phyloP scores from a whole-genome alignment of 495 filamentous ascomycete genomes.

The Venustampulla echinocandica region DNA sequence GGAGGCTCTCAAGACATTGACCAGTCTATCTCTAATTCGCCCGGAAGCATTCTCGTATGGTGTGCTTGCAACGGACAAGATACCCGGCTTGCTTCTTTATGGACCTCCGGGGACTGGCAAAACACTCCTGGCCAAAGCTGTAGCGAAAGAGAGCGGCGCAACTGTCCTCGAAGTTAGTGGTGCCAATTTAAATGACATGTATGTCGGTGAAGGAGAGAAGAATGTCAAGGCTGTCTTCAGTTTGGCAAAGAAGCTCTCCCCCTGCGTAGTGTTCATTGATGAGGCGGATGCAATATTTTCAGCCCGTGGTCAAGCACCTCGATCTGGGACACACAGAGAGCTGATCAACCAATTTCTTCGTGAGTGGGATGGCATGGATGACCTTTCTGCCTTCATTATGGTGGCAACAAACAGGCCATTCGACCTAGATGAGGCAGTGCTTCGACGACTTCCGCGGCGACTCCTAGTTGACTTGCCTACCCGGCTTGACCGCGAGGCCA shows the following conservation, averaged over 20 bases:
- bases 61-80: slow-evolving; percentile 83
- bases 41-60: slow-evolving; percentile 96
- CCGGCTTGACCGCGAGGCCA: slow-evolving; percentile 64
- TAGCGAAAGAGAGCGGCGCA: slow-evolving; percentile 88
- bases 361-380: slow-evolving; percentile 96
- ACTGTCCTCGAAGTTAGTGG: slow-evolving; percentile 56
- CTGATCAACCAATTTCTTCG: slow-evolving; percentile 94
- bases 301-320: slow-evolving; percentile 50
- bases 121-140: slow-evolving; percentile 88
- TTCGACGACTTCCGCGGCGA: slow-evolving; percentile 73
- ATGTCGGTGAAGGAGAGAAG: slow-evolving; percentile 92
- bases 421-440: slow-evolving; percentile 89
- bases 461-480: slow-evolving; percentile 83
- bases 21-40: slow-evolving; percentile 74
- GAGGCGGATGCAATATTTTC: slow-evolving; percentile 91
- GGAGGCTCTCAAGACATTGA: slow-evolving; percentile 81
- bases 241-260: slow-evolving; percentile 84
- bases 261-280: slow-evolving; percentile 93
- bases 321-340: slow-evolving; percentile 65
- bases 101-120: slow-evolving; percentile 95
- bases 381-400: slow-evolving; percentile 90
- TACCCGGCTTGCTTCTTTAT: slow-evolving; percentile 84
- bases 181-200: slow-evolving; percentile 85
- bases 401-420: slow-evolving; percentile 95
- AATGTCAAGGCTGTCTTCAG: slow-evolving; percentile 90